Evolutionary conservation across 208 protist species (phyloP), one percentile per base, ranked within the genome.

Genomic region (Naegleria gruberi): DNA sequence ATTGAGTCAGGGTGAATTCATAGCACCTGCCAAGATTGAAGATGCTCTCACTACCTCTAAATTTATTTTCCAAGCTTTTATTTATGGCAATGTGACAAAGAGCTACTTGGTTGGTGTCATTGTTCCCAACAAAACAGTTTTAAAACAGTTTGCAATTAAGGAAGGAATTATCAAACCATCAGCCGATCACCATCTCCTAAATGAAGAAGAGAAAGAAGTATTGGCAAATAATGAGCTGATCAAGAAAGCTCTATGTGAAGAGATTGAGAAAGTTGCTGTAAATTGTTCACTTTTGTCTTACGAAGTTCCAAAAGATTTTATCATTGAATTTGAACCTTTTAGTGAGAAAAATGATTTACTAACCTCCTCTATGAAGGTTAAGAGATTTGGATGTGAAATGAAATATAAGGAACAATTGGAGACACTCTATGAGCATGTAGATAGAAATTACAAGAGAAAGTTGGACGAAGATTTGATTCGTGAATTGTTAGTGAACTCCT

Each of bases 1-100:
- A 74, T 30, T 92, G 7, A 8, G 90, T 15, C 91, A 92, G 47
- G 91, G 91, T 17, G 91, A 92, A 55, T 92, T 89, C 57, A 26
- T 92, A 6, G 17, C 90, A 47, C 43, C 83, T 17, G 89, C 92
- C 3, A 30, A 26, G 4, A 23, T 92, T 12, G 91, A 92, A 73
- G 42, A 41, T 45, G 12, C 12, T 42, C 87, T 44, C 34, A 74
- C 44, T 41, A 0, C 12, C 5, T 44, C 17, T 26, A 15, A 43
- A 23, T 74, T 44, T 43, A 89, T 89, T 44, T 30, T n/a, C 44
- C 85, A 89, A 74, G 37, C 47, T 5, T 89, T 44, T 41, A 26
- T 89, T 34, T 89, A 89, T 89, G 85, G 85, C 73, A 41, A 74
- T 44, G 15, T 41, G 17, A 45, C 17, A 19, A 57, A 37, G 43